A percentile compares a stretch with the other conserved stretches of the same genome.
Conservation (phyloP, 768 basidiomycete species). For the Lactarius deliciosus region DNA sequence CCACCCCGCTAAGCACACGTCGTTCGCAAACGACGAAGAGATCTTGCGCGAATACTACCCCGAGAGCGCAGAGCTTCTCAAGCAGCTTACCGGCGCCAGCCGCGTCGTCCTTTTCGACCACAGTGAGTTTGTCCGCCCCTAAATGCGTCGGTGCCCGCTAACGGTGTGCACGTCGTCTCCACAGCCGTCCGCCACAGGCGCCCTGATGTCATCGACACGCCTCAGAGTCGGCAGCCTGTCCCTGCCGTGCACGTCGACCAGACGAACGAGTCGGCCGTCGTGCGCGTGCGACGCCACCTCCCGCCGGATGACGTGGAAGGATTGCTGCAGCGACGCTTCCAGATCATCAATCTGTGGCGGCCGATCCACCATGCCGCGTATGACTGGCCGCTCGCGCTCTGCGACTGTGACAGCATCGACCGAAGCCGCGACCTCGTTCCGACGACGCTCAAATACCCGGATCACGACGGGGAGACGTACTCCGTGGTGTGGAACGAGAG, state of each 20-base stretch:
- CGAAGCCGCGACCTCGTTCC: conserved; percentile 40
- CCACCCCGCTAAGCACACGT: conserved; percentile 44
- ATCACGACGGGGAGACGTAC: conserved; percentile 47
- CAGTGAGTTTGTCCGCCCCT: conserved; percentile 41
- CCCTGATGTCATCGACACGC: conserved; percentile 39
- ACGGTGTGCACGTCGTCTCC: not conserved
- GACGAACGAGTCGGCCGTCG: conserved; percentile 41
- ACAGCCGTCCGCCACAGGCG: conserved; percentile 46
- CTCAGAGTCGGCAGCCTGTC: conserved; percentile 47
- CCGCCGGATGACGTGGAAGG: conserved; percentile 40
- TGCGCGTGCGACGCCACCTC: conserved; percentile 46
- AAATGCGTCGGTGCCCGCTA: not conserved
- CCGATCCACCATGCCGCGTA: conserved; percentile 46
- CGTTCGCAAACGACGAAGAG: conserved; percentile 52
- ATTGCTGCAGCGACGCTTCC: conserved; percentile 47
- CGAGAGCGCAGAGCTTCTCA: conserved; percentile 57
- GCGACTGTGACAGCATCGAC: conserved; percentile 48
- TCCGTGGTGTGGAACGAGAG: conserved; percentile 40
- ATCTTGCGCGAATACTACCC: conserved; percentile 58
- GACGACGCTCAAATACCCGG: conserved; percentile 42
- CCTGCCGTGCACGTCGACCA: conserved; percentile 48
- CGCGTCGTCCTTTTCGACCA: conserved; percentile 65
- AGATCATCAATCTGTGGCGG: conserved; percentile 57
- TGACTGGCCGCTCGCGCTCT: conserved; percentile 51
- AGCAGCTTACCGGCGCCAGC: conserved; percentile 58